A percentile compares a stretch with the other conserved stretches of the same genome.
Conservation (phyloP, 345 rosid species). For the Eucalyptus sideroxylon region DNA sequence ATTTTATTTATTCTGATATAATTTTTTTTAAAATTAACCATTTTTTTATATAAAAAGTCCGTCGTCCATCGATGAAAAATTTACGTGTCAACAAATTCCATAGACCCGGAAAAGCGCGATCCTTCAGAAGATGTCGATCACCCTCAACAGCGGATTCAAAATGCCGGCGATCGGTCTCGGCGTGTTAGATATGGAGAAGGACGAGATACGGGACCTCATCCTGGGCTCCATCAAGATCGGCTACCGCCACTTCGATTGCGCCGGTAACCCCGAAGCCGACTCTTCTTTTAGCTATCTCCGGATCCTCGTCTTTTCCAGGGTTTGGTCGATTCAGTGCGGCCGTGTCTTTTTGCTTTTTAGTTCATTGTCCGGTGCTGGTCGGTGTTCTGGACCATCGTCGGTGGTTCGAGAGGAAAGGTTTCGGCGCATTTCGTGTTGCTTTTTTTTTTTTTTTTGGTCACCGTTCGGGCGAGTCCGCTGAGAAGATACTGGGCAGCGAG, state of each 20-base stretch:
- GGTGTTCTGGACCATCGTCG: background rate
- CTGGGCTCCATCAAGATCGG: conserved; percentile 68
- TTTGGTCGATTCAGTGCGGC: background rate
- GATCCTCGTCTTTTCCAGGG: background rate
- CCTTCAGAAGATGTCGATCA: conserved; percentile 27
- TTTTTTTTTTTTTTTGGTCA: background rate
- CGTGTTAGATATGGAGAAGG: conserved; percentile 73
- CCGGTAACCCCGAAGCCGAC: conserved; percentile 20
- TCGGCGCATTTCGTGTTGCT: background rate
- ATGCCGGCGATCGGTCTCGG: conserved; percentile 78
- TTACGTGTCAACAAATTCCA: too few species aligned
- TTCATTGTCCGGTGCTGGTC: background rate
- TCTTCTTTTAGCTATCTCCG: background rate
- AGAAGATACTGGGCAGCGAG: background rate
- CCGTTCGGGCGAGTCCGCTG: background rate
- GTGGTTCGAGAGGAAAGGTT: background rate
- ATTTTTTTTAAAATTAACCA: rapidly evolving
- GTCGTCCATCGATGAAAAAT: too few species aligned
- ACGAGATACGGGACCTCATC: conserved; percentile 55
- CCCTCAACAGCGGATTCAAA: conserved; percentile 67
- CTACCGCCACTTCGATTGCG: conserved; percentile 89
- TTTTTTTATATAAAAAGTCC: too few species aligned
- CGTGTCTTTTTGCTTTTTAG: background rate
- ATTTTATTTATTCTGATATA: too few species aligned
- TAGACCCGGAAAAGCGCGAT: too few species aligned